A percentile compares a stretch with the other conserved stretches of the same genome.
Conservation (phyloP, 148 eudicot species). For the Vaccinium darrowii region DNA sequence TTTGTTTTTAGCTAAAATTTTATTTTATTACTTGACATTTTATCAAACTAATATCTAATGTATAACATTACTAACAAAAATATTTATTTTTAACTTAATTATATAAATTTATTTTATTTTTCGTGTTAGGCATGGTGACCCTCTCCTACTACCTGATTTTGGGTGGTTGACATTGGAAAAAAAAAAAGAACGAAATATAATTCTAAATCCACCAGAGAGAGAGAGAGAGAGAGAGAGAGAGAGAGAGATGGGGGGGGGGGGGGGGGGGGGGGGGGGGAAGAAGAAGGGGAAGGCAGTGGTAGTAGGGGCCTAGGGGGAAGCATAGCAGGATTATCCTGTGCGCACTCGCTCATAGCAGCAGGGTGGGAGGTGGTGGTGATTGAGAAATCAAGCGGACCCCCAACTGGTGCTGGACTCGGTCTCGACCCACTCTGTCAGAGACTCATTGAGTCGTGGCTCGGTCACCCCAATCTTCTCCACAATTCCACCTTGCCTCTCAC, state of each 20-base stretch:
- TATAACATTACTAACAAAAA: too few species aligned
- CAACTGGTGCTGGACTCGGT: slow-evolving; percentile 87
- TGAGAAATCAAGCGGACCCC: slow-evolving; percentile 62
- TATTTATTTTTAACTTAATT: too few species aligned
- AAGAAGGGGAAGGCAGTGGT: slow-evolving; percentile 53
- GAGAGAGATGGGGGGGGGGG: background rate
- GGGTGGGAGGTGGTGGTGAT: slow-evolving; percentile 79
- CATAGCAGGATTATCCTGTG: slow-evolving; percentile 65
- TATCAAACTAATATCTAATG: too few species aligned
- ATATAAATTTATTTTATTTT: too few species aligned
- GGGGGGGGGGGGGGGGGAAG: too few species aligned
- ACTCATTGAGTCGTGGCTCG: slow-evolving; percentile 56
- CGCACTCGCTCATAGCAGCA: slow-evolving; percentile 58
- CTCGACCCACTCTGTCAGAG: slow-evolving; percentile 48
- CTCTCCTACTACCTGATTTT: too few species aligned
- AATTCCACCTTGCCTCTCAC: slow-evolving; percentile 49
- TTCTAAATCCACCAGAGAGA: too few species aligned
- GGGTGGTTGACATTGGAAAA: too few species aligned
- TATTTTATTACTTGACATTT: too few species aligned
- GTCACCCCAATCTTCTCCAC: slow-evolving; percentile 28
- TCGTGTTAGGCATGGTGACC: too few species aligned
- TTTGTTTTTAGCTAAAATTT: too few species aligned
- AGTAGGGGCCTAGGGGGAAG: slow-evolving; percentile 98
- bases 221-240: background rate
- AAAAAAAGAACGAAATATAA: too few species aligned